Percentiles rank a stretch among this genome's conserved stretches.
phyloP scores from a whole-genome alignment of 306 rosid species.

The Lathyrus aphaca region DNA sequence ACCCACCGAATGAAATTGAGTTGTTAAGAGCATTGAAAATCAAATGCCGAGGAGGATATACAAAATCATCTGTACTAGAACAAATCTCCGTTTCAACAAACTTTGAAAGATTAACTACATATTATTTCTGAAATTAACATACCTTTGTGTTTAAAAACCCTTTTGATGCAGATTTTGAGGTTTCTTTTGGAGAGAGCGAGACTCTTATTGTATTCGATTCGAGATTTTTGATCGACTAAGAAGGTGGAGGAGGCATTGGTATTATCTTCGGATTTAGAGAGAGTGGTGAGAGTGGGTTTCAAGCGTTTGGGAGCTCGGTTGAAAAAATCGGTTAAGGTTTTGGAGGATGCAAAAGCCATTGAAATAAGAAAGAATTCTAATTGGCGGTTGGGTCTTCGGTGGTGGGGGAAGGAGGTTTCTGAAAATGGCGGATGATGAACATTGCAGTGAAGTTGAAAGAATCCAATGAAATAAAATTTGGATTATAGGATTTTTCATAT shows the following conservation, averaged over 20 bases:
- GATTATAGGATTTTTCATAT: no score
- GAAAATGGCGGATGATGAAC: no score
- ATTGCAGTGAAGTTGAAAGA: no score
- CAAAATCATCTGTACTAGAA: conserved; percentile 41
- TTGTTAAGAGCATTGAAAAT: conserved; percentile 90
- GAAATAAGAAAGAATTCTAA: no score
- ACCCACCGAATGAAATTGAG: conserved; percentile 69
- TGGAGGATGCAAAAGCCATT: conserved; percentile 50
- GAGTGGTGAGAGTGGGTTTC: conserved; percentile 44
- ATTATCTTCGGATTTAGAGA: conserved; percentile 31
- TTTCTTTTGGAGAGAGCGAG: conserved; percentile 73
- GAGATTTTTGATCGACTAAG: conserved; percentile 52
- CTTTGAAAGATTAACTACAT: conserved; percentile 62
- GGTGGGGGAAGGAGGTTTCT: no score
- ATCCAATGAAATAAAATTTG: no score
- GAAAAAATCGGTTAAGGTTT: conserved; percentile 61
- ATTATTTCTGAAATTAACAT: conserved; percentile 56
- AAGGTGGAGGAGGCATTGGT: conserved; percentile 34
- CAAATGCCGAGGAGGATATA: conserved; percentile 82
- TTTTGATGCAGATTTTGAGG: conserved; percentile 60
- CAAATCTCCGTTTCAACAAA: conserved; percentile 66
- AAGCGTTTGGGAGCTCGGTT: conserved; percentile 61
- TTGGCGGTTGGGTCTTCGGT: no score
- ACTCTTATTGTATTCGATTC: conserved; percentile 61
- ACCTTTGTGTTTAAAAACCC: conserved; percentile 56